These are phyloP conservation scores for Cenchrus americanus DNA, from an alignment of 176 grass and related monocot genomes.

Conservation along the genomic window DNA sequence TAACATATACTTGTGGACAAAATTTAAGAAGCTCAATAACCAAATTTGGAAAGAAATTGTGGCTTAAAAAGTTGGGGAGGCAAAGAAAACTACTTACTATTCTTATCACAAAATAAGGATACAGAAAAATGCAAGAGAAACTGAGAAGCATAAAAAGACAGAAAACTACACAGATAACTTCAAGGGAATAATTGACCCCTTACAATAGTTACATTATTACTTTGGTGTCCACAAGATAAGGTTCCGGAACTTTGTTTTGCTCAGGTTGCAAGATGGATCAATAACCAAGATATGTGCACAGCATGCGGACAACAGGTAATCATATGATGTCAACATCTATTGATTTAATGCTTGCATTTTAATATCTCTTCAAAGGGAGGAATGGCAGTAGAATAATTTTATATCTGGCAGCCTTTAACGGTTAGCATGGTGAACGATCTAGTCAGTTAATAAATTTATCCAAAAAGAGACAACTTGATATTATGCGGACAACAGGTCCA, in stretches of 20 bases:
- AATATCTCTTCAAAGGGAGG: neutral
- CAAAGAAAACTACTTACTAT: neutral
- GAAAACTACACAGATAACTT: neutral
- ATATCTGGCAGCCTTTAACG: neutral
- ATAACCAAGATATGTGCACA: neutral
- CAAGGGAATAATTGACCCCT: neutral
- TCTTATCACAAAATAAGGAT: neutral
- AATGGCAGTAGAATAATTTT: neutral
- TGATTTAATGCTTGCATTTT: neutral
- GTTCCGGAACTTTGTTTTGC: neutral
- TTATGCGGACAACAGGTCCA: neutral
- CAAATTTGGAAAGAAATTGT: neutral
- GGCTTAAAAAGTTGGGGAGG: neutral
- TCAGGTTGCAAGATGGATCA: neutral
- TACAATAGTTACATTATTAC: neutral
- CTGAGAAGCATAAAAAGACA: neutral
- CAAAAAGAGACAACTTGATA: neutral
- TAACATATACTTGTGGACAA: neutral
- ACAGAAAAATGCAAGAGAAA: neutral
- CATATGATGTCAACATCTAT: neutral
- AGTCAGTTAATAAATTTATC: no score
- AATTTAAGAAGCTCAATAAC: neutral
- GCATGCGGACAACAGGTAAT: neutral
- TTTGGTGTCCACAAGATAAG: neutral
- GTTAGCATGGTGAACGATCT: no score